These are phyloP conservation scores for Boletellus ananas DNA, from an alignment of 768 basidiomycete species.

Conservation along the genomic window DNA sequence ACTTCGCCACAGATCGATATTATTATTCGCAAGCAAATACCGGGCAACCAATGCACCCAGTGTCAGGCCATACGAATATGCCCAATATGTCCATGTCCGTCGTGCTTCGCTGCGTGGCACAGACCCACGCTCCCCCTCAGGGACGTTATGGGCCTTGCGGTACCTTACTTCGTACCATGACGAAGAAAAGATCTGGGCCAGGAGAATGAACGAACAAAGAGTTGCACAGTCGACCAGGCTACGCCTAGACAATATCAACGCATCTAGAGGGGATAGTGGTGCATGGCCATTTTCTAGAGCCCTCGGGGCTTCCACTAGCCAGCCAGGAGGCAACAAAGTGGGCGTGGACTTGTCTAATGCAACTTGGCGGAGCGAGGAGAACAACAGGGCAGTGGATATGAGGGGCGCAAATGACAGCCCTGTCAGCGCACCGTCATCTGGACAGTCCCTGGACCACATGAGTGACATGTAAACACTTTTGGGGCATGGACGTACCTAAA, in stretches of 20 bases:
- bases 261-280: slow-evolving; percentile 45
- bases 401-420: slow-evolving; percentile 83
- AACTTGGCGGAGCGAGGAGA: slow-evolving; percentile 44
- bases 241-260: slow-evolving; percentile 65
- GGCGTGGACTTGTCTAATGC: slow-evolving; percentile 18
- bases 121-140: slow-evolving; percentile 69
- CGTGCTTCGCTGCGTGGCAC: slow-evolving; percentile 71
- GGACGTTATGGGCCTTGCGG: slow-evolving; percentile 37
- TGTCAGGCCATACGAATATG: slow-evolving; percentile 58
- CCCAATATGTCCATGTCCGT: slow-evolving; percentile 58
- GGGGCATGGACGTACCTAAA: slow-evolving; percentile 53
- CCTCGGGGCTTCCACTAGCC: slow-evolving; percentile 76
- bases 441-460: slow-evolving; percentile 53
- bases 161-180: slow-evolving; percentile 65
- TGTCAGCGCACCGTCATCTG: slow-evolving; percentile 83
- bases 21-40: slow-evolving; percentile 38
- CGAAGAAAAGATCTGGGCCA: slow-evolving; percentile 77
- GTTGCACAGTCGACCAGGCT: slow-evolving; percentile 77
- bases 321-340: slow-evolving; percentile 49
- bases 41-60: slow-evolving; percentile 48
- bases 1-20: slow-evolving; percentile 70
- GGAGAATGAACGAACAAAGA: slow-evolving; percentile 73
- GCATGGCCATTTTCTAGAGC: slow-evolving; percentile 44
- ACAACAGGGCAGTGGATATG: slow-evolving; percentile 66
- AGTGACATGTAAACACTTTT: slow-evolving; percentile 4